Conservation (phyloP, 768 basidiomycete genomes). For the Phylloporus rhodoxanthus region DNA sequence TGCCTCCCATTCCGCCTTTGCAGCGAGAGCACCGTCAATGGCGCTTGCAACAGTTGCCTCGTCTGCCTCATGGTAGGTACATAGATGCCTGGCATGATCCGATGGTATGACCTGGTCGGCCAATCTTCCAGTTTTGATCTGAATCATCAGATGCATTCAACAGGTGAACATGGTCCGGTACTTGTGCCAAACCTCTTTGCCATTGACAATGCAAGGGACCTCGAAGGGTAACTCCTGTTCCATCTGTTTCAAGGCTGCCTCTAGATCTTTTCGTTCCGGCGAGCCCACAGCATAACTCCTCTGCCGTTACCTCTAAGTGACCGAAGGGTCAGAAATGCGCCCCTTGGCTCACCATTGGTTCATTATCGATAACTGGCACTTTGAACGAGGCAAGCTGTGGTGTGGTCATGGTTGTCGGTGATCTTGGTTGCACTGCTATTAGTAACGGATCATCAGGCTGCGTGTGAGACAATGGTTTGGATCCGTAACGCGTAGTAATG, state of each 20-base stretch:
- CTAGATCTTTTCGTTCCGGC: constrained; percentile 64
- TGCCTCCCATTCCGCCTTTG: constrained; percentile 85
- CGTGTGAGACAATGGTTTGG: not conserved
- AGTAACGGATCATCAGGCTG: not conserved
- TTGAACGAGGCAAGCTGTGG: constrained; percentile 83
- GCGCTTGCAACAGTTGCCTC: constrained; percentile 66
- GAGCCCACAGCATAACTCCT: constrained; percentile 75
- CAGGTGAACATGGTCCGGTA: not conserved
- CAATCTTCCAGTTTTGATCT: constrained; percentile 79
- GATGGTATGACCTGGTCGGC: constrained; percentile 81
- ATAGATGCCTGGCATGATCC: constrained; percentile 76
- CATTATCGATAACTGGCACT: constrained; percentile 83
- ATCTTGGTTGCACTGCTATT: not conserved
- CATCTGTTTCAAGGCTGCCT: constrained; percentile 74
- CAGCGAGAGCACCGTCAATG: constrained; percentile 82
- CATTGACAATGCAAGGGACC: constrained; percentile 90
- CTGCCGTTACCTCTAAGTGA: constrained; percentile 34
- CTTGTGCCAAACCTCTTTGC: constrained; percentile 57
- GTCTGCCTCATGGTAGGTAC: constrained; percentile 86
- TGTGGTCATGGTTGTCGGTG: constrained; percentile 44
- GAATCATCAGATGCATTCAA: constrained; percentile 4
- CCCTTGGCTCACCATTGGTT: constrained; percentile 68
- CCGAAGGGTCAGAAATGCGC: not conserved
- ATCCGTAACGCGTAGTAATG: not conserved
- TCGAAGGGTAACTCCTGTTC: constrained; percentile 80